Evolutionary conservation across 495 filamentous ascomycete genomes (phyloP), one percentile per base, ranked within the genome.

Genomic region (Aspergillus incahuasiensis): DNA sequence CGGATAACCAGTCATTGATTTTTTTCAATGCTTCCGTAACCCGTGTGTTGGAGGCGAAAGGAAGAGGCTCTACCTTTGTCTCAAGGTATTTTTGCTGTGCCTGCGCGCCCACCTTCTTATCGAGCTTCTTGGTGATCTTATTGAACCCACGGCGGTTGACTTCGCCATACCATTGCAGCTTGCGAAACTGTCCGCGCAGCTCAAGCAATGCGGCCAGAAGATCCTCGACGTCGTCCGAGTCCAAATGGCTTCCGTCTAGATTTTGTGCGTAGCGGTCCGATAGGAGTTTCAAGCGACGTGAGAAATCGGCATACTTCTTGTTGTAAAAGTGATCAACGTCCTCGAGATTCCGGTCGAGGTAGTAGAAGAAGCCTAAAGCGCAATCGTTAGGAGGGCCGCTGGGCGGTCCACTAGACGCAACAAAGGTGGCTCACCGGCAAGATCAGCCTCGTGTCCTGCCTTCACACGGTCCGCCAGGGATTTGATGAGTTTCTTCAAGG

Each of bases 81-180:
- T 86, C 83, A 47, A 97, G 74, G 61, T 96, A 97, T 35, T 82
- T 80, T 58, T 88, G 82, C 71, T 96, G 91, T 0, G 87, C 85
- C 53, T 83, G 79, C 1, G 82, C 78, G 7, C 82, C 79, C 3
- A 95, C 78, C 71, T 92, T 95, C 74, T 96, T 96, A 74, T 96
- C 91, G 19, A 95, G 76, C 70, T 98, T 98, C 77, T 97, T 98
- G 19, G 91, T 92, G 70, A 98, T 97, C 74, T 98, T 98, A 62
- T 95, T 80, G 63, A 98, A 98, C 0, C 94, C 94, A 55, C 89
- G 82, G 34, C 92, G 82, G 65, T 98, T 98, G 61, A 97, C 91
- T 73, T 97, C 94, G 24, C 91, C 95, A 59, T 96, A 97, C 92
- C 92, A 97, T 71, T 95, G 88, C 56, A 98, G 77, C 59, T 97